A percentile compares a stretch with the other conserved stretches of the same genome.
These are phyloP conservation scores for Exophiala bonariae DNA, from an alignment of 2,329 filamentous ascomycete species.

Conservation along the genomic window DNA sequence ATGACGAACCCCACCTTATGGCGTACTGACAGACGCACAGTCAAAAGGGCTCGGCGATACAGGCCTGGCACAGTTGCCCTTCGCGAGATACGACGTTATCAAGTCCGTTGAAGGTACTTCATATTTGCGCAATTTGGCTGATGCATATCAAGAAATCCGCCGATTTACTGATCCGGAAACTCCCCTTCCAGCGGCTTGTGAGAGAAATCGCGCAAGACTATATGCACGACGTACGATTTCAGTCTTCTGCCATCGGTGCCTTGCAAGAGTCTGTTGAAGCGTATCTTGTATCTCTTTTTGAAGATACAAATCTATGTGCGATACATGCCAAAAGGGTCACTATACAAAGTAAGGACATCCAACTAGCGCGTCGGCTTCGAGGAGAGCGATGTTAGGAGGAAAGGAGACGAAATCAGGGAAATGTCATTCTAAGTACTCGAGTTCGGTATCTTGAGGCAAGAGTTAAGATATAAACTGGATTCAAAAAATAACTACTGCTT, in stretches of 20 bases:
- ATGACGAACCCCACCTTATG: slow-evolving; percentile 61
- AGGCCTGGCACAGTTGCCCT: slow-evolving; percentile 94
- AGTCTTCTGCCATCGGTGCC: slow-evolving; percentile 93
- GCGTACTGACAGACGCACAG: background rate
- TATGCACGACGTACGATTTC: slow-evolving; percentile 93
- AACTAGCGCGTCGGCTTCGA: slow-evolving; percentile 89
- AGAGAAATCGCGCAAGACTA: slow-evolving; percentile 95
- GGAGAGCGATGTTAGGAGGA: slow-evolving; percentile 76
- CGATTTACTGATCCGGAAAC: slow-evolving; percentile 92
- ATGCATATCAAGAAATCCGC: slow-evolving; percentile 70
- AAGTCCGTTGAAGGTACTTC: background rate
- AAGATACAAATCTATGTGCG: slow-evolving; percentile 96
- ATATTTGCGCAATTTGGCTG: background rate
- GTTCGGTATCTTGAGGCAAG: no score
- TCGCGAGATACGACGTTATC: slow-evolving; percentile 96
- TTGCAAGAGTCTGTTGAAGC: slow-evolving; percentile 98
- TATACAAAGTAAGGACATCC: slow-evolving; percentile 90
- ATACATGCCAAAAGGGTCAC: slow-evolving; percentile 99
- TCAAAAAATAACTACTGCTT: no score
- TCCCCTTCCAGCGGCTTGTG: slow-evolving; percentile 95
- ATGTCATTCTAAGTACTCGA: background rate
- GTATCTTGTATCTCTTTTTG: slow-evolving; percentile 95
- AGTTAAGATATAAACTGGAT: background rate
- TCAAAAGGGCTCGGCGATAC: slow-evolving; percentile 66
- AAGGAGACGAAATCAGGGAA: slow-evolving; percentile 5